Conservation (phyloP, 495 filamentous ascomycete species). For the Aspergillus biplanus region DNA sequence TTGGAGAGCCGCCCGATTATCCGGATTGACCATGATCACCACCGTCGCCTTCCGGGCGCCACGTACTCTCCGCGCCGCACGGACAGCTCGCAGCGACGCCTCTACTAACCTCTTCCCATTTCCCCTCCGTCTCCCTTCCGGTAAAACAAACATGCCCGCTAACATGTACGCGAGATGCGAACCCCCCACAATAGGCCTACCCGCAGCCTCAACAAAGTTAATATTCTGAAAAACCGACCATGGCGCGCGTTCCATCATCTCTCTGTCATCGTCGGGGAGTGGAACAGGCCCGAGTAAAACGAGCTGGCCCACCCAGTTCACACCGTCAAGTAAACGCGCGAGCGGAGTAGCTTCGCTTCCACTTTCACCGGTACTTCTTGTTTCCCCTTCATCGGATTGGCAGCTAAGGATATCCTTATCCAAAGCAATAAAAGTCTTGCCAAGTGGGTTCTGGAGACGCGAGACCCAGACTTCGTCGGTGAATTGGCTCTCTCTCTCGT, state of each 20-base stretch:
- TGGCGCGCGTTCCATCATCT: neutral
- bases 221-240: neutral
- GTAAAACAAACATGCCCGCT: constrained; percentile 2
- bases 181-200: neutral
- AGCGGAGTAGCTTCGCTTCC: neutral
- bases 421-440: constrained; percentile 1
- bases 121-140: neutral
- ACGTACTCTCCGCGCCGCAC: neutral
- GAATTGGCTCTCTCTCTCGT: neutral
- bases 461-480: neutral
- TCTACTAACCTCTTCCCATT: neutral
- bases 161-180: neutral
- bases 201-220: neutral
- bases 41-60: neutral
- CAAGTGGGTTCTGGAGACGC: neutral
- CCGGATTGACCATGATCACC: neutral
- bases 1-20: neutral
- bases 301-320: neutral
- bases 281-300: neutral
- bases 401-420: neutral
- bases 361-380: too few species aligned
- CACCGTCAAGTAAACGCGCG: neutral
- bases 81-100: neutral
- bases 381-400: neutral
- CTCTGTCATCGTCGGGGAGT: neutral